A percentile compares a stretch with the other conserved stretches of the same genome.
phyloP scores from a whole-genome alignment of 1,284 basidiomycete species.

The Ustilago curta region DNA sequence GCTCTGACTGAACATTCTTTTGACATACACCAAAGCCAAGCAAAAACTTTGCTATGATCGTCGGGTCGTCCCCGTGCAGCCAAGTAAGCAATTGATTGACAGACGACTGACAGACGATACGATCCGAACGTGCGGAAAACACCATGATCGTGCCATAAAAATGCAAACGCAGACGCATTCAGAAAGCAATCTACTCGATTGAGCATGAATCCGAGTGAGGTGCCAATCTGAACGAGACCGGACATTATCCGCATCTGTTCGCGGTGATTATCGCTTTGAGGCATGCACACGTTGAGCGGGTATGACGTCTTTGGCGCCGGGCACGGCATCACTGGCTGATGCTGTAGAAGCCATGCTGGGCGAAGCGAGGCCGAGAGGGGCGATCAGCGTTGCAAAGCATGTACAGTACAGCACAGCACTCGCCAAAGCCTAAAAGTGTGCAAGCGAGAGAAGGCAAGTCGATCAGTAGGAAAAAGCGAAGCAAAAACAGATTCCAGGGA shows the following conservation, averaged over 20 bases:
- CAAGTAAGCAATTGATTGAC: background rate
- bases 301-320: conserved; percentile 4
- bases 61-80: background rate
- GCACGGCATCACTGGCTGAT: background rate
- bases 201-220: background rate
- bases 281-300: background rate
- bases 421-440: conserved; percentile 3
- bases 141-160: background rate
- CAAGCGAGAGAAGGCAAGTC: conserved; percentile 1
- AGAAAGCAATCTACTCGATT: background rate
- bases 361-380: background rate
- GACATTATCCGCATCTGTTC: conserved; percentile 22
- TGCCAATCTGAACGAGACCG: background rate
- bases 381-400: conserved; percentile 2
- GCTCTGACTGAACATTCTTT: background rate
- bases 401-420: conserved; percentile 1
- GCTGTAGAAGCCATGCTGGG: background rate
- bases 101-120: conserved; percentile 11
- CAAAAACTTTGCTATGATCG: background rate
- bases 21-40: background rate
- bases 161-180: background rate
- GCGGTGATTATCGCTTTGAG: background rate
- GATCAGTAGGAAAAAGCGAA: conserved; percentile 1
- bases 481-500: conserved; percentile 4
- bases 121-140: conserved; percentile 5